Conservation (phyloP, 2,329 filamentous ascomycete species). For the Scytalidium sp. region DNA sequence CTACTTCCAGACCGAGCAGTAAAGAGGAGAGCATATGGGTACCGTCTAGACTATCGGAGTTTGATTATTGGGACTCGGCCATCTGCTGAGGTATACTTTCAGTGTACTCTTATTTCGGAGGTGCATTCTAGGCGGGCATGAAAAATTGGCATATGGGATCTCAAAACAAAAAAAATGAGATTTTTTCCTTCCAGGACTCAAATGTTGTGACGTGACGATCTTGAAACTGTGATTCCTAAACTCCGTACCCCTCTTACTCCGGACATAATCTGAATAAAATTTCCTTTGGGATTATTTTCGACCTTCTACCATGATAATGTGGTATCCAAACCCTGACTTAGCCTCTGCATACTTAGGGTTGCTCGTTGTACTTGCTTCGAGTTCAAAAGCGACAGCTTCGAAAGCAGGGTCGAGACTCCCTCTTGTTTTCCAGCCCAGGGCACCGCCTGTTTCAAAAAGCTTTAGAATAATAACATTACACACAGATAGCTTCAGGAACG, state of each 20-base stretch:
- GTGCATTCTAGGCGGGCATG: conserved; percentile 25
- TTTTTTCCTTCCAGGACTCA: not conserved
- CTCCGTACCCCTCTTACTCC: not conserved
- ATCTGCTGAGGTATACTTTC: conserved; percentile 21
- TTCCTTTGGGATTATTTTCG: conserved; percentile 25
- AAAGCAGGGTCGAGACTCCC: conserved; percentile 67
- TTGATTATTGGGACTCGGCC: conserved; percentile 23
- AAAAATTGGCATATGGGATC: conserved; percentile 26
- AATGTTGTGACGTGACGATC: not conserved
- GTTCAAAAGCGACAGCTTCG: conserved; percentile 67
- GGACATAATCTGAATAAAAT: not conserved
- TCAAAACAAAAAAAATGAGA: not conserved
- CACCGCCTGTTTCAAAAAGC: conserved; percentile 52
- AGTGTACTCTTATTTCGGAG: conserved; percentile 26
- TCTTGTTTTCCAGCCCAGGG: conserved; percentile 70
- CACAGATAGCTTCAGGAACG: conserved; percentile 6
- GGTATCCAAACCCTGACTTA: conserved; percentile 75
- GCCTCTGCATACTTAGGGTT: conserved; percentile 66
- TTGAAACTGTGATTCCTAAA: not conserved
- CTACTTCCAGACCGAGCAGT: conserved; percentile 97
- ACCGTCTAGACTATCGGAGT: conserved; percentile 15
- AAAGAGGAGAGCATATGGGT: conserved; percentile 33
- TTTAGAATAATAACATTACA: conserved; percentile 2
- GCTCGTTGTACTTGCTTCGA: conserved; percentile 62
- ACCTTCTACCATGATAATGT: conserved; percentile 69